phyloP scores from a whole-genome alignment of 192 early-diverging fungal species.

The Backusella psychrophila region DNA sequence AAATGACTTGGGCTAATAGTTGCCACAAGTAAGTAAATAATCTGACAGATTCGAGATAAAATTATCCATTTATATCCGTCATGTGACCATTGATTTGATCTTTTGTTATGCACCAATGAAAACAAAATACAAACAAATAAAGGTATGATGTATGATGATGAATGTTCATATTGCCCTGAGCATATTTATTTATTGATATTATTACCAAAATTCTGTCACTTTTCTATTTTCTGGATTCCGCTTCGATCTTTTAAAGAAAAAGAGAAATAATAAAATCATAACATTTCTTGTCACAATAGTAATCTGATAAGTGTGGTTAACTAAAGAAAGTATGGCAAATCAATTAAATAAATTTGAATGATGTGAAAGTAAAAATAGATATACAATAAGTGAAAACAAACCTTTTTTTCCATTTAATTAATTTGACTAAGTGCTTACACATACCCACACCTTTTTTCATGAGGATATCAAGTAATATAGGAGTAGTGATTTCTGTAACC shows the following conservation, averaged over 20 bases:
- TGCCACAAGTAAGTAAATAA: neutral
- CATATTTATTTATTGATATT: neutral
- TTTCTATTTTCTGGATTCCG: neutral
- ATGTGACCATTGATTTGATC: neutral
- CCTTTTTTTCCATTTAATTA: neutral
- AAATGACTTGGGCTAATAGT: neutral
- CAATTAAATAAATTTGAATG: neutral
- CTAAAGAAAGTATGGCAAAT: constrained; percentile 6
- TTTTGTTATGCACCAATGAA: neutral
- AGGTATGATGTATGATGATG: neutral
- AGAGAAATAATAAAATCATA: neutral
- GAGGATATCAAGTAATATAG: constrained; percentile 2
- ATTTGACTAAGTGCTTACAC: neutral
- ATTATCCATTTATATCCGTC: neutral
- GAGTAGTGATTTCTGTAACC: constrained; percentile 3
- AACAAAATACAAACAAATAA: neutral
- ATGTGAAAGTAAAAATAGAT: neutral
- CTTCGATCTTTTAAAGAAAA: neutral
- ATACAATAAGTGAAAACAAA: neutral
- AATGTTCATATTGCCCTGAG: neutral
- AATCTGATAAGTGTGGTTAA: neutral
- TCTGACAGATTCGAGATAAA: neutral
- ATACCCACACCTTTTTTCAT: neutral
- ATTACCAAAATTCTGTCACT: neutral
- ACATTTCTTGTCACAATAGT: constrained; percentile 4